Conservation (phyloP, 129 eudicot genomes). For the Mikania micrantha region DNA sequence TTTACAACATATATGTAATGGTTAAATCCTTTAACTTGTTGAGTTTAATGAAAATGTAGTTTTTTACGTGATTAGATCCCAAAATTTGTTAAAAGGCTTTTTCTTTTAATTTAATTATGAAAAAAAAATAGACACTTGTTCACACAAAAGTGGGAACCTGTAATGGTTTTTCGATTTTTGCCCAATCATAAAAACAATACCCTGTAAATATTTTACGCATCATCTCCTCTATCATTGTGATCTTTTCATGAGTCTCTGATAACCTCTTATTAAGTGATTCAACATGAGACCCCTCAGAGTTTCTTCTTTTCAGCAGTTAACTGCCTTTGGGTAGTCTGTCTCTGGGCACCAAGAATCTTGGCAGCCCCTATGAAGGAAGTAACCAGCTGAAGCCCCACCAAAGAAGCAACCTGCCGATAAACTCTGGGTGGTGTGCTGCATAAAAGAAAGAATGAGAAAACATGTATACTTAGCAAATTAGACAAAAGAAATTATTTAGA, state of each 20-base stretch:
- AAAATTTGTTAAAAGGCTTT: not conserved
- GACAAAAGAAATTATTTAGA: constrained; percentile 10
- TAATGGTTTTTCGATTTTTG: not conserved
- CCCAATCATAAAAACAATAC: constrained; percentile 24
- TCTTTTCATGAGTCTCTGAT: constrained; percentile 76
- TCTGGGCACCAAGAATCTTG: constrained; percentile 76
- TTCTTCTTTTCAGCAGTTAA: constrained; percentile 84
- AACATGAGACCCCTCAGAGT: constrained; percentile 65
- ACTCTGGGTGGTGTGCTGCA: constrained; percentile 93
- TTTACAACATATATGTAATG: not conserved
- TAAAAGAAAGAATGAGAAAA: not conserved
- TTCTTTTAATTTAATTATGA: not conserved
- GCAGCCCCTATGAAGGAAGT: constrained; percentile 82
- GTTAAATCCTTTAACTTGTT: not conserved
- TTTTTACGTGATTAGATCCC: not conserved
- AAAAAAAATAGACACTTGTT: not conserved
- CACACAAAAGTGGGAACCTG: not conserved
- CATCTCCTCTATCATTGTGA: constrained; percentile 79
- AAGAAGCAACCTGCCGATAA: constrained; percentile 77
- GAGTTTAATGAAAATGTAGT: not conserved
- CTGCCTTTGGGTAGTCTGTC: constrained; percentile 97
- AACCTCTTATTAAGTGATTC: constrained; percentile 83
- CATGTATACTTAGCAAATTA: constrained; percentile 4
- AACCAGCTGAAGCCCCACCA: constrained; percentile 95
- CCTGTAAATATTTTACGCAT: constrained; percentile 93